Base-by-base conservation (phyloP, 78 protist genomes). In the Dictyostelium capitatum region DNA sequence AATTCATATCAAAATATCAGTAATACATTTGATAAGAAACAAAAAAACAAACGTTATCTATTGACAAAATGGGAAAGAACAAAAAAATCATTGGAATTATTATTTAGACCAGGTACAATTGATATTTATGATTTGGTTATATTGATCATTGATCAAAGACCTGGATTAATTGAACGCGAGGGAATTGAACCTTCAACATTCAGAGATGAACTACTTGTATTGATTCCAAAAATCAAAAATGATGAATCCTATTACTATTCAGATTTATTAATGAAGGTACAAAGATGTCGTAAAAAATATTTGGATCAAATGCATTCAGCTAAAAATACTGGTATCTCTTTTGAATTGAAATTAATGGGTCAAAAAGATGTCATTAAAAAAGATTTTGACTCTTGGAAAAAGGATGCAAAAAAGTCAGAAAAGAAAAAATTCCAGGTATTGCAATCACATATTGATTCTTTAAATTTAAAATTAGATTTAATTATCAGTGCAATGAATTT, bases 261-360 rank as follows among this genome's bases (percentile, higher is more conserved):
- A 59, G 93, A 87, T 64, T 51, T 87, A 64, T 20, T 70, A 37
- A 74, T 77, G 80, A 87, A 87, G 62, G 79, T 87, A 28, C 59
- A 75, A 20, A 41, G 64, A 15, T 25, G 72, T 4, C 59, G 93
- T 32, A 48, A 47, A 57, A 87, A 77, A 17, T 87, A 51, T 48
- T 37, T 64, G 0, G 72, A 87, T 30, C 78, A 77, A 50, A 59
- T 87, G 20, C 41, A 73, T 15, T 48, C 82, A 6, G 6, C 41
- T 8, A 72, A 72, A 19, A 57, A 56, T 46, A 28, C 83, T 46
- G 92, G 83, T 46, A 62, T 62, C 59, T 6, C 28, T 30, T 87
- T 87, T 37, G 93, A 87, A 64, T 73, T 87, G 41, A 74, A 77
- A 50, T 64, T 87, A 62, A 59, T 87, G n/a, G 93, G 93, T n/a